These are phyloP conservation scores for Termitomyces heimii DNA, from an alignment of 768 basidiomycete species.

Conservation along the genomic window DNA sequence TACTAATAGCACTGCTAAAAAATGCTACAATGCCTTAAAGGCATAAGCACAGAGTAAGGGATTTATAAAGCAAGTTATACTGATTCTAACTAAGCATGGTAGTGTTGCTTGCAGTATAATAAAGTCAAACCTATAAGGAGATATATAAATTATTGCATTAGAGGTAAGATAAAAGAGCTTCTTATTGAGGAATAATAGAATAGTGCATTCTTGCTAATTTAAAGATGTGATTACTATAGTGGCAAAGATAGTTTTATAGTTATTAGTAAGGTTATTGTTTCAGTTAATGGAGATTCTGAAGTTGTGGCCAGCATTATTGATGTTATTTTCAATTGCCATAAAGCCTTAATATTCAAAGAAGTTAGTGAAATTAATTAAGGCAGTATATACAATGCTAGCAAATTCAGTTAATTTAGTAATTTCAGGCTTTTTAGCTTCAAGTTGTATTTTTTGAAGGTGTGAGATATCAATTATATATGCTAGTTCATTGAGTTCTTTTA, in stretches of 20 bases:
- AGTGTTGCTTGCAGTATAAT: too few relatives aligned
- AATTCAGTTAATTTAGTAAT: not conserved
- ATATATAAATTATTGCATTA: too few relatives aligned
- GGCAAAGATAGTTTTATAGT: not conserved
- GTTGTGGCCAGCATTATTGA: not conserved
- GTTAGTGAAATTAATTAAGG: not conserved
- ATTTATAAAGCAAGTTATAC: too few relatives aligned
- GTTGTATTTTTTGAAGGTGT: not conserved
- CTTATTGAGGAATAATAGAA: too few relatives aligned
- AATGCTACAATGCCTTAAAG: too few relatives aligned
- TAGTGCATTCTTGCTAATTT: not conserved
- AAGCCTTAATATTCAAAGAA: too few relatives aligned
- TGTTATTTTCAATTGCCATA: not conserved
- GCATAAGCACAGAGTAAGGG: too few relatives aligned
- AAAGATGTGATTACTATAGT: not conserved
- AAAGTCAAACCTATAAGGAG: too few relatives aligned
- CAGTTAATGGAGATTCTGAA: not conserved
- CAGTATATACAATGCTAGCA: not conserved
- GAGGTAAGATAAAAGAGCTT: too few relatives aligned
- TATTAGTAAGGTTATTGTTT: not conserved
- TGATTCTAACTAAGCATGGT: too few relatives aligned
- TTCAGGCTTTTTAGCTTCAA: not conserved
- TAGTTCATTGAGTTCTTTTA: not conserved
- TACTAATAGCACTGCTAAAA: too few relatives aligned
- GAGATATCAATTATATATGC: not conserved